Evolutionary conservation across 148 eudicot species (phyloP), one percentile per base, ranked within the genome.

Genomic region (Arctostaphylos glauca): DNA sequence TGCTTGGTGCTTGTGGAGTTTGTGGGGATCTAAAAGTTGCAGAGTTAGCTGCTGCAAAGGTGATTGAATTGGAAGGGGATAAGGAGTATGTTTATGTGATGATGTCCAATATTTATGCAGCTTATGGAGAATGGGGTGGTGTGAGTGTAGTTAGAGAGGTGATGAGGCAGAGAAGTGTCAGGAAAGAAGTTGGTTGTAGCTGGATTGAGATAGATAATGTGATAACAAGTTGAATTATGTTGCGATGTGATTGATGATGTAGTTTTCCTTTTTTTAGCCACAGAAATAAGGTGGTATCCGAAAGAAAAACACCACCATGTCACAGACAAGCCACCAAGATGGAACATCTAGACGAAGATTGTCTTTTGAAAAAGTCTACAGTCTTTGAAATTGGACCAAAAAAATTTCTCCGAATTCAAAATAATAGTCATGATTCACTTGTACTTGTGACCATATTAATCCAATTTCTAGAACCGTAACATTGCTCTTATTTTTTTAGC

Each of bases 71-170:
- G 83, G 97, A 88, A 74, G 87, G 89, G 3, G 87, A 86, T 73
- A 74, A 84, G 64, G 93, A 92, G 64, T 86, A 81, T 83, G 94
- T 90, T 2, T 94, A 89, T 85, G 95, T 91, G 0, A 83, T 83
- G 77, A 79, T 94, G 93, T 94, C 98, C 1, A 95, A 92, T 80
- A 83, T 95, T 6, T 90, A 90, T 75, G 93, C 96, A 60, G 50
- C 77, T 38, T 79, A 76, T 58, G 94, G 91, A 13, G 89, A 88
- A 48, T 93, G 96, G 97, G 88, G 76, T 41, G 91, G 90, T 79
- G 93, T 86, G 59, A 81, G 83, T 47, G 60, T 58, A 19, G 71
- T 89, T 43, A 91, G 97, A 90, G 84, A 87, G 86, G 8, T 81
- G 84, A 95, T 94, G 96, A 89, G 83, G 83, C 83, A 77, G 75